Evolutionary conservation across 352 stramenopile species (phyloP), one percentile per base, ranked within the genome.

Genomic region (Phytopythium delawarense): DNA sequence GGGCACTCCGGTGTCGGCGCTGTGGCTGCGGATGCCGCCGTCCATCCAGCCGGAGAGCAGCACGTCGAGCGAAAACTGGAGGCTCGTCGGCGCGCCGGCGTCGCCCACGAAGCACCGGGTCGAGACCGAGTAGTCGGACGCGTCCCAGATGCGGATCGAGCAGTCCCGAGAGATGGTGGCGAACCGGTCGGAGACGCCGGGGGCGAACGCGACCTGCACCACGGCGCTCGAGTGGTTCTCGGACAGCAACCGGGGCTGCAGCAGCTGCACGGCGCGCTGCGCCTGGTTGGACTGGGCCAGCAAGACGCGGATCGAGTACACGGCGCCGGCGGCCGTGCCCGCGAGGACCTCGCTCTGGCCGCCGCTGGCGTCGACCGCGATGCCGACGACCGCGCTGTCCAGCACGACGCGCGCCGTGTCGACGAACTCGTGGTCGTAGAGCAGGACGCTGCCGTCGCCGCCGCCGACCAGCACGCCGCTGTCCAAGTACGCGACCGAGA

Each of bases 1-100:
- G 0, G 76, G 58, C 6, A 82, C 75, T n/a, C 88, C 91, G 13
- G 78, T 90, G 50, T 97, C 87, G 1, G 87, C 84, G 65, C 88
- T 81, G 66, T 98, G 90, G 55, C 82, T 92, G 7, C 91, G 87
- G 40, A 98, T 87, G 20, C 72, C 79, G 15, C 92, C 92, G 55
- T 98, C 94, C 2, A 78, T 85, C 94, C 94, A 98, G 2, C 92
- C 92, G 3, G 87, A 92, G 9, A 98, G 62, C 49, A 98, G 70
- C 46, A 96, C 78, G 64, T 97, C 87, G 21, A 96, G 73, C 28
- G 83, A 94, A 66, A 89, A 97, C 49, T 92, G 78, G 23, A 97
- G 71, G 59, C 79, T 89, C 42, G 82, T 92, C 0, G 89, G 87
- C 1, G 71, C 21, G 0, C 88, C 89, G 1, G 78, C 89, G 63